A percentile compares a stretch with the other conserved stretches of the same genome.
phyloP scores from a whole-genome alignment of 1,139 yeast species.

The Blastobotrys capitulatus region DNA sequence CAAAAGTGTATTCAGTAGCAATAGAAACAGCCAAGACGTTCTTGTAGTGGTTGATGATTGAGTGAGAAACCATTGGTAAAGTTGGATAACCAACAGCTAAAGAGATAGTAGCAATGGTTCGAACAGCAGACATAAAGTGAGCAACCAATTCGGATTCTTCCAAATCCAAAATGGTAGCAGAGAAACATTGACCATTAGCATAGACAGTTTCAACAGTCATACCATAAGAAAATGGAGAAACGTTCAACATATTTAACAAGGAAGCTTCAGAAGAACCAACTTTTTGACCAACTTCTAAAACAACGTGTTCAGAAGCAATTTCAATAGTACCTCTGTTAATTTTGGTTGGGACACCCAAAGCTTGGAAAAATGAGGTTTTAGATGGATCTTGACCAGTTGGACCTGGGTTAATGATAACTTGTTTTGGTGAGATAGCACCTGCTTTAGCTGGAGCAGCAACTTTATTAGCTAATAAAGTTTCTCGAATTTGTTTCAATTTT shows the following conservation, averaged over 20 bases:
- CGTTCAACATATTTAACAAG: constrained; percentile 98
- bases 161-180: constrained; percentile 94
- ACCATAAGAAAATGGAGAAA: constrained; percentile 99
- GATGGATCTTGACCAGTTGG: constrained; percentile 99
- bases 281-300: constrained; percentile 75
- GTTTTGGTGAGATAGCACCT: constrained; percentile 98
- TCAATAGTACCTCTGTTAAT: constrained; percentile 99
- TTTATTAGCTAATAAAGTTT: constrained; percentile 78
- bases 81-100: constrained; percentile 99
- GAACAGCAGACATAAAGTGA: constrained; percentile 90
- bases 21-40: constrained; percentile 93
- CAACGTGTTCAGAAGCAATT: constrained; percentile 95
- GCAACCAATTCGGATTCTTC: constrained; percentile 93
- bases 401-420: constrained; percentile 97
- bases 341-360: constrained; percentile 99
- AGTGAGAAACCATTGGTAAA: constrained; percentile 98
- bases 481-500: constrained; percentile 91
- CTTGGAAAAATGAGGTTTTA: constrained; percentile 99
- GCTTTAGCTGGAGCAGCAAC: constrained; percentile 99
- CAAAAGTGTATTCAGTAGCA: constrained; percentile 98
- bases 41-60: constrained; percentile 98
- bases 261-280: constrained; percentile 99
- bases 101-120: constrained; percentile 92
- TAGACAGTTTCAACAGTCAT: constrained; percentile 92
- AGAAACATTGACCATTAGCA: constrained; percentile 98